These are phyloP conservation scores for Phytophthora boehmeriae DNA, from an alignment of 352 stramenopile species.

Conservation along the genomic window DNA sequence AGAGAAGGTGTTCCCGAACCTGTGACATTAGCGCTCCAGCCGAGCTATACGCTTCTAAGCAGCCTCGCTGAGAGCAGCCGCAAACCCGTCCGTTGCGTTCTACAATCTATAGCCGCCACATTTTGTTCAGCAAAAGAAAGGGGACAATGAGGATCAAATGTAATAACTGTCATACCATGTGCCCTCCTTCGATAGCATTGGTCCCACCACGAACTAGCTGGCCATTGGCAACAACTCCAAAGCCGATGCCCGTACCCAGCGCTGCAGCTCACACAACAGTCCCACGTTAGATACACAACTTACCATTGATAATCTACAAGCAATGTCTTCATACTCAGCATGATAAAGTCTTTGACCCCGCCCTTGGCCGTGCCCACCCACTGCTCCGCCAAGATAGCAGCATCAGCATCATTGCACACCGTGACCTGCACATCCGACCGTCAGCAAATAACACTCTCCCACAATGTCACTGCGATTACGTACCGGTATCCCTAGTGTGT, in stretches of 20 bases:
- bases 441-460: constrained; percentile 1
- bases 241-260: constrained; percentile 77
- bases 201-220: constrained; percentile 70
- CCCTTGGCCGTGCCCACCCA: constrained; percentile 76
- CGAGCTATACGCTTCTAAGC: constrained; percentile 82
- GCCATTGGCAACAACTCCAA: constrained; percentile 67
- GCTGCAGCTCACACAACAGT: constrained; percentile 34
- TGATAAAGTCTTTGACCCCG: constrained; percentile 74
- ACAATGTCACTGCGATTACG: background rate
- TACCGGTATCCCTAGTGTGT: constrained; percentile 41
- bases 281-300: constrained; percentile 6
- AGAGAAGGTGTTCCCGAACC: constrained; percentile 67
- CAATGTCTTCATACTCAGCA: constrained; percentile 66
- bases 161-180: constrained; percentile 52
- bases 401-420: constrained; percentile 83
- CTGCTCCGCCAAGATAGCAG: constrained; percentile 79
- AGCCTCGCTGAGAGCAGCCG: constrained; percentile 75
- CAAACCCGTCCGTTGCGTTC: constrained; percentile 80
- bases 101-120: constrained; percentile 60
- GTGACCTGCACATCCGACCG: constrained; percentile 28
- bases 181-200: constrained; percentile 78
- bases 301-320: background rate
- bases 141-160: too few relatives aligned
- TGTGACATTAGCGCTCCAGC: constrained; percentile 66
- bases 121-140: constrained; percentile 5